Evolutionary conservation across 2,329 filamentous ascomycete genomes (phyloP).

Genomic region (Talaromyces sp.): DNA sequence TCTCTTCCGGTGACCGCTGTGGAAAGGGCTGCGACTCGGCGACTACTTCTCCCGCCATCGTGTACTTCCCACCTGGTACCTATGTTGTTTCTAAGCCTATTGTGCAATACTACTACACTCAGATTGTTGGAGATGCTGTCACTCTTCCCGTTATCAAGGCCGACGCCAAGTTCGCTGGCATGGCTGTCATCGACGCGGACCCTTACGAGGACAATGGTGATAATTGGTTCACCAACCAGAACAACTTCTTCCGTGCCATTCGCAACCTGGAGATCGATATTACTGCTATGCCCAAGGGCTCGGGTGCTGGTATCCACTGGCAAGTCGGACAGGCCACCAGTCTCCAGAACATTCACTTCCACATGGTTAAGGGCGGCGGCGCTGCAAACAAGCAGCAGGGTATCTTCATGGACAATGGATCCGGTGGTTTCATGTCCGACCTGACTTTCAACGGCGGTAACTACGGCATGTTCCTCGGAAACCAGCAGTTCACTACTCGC

Average conservation of each 20-base stretch:
- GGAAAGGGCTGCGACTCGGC: constrained; percentile 79
- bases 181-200: constrained; percentile 86
- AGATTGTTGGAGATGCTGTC: constrained; percentile 80
- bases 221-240: constrained; percentile 80
- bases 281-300: constrained; percentile 62
- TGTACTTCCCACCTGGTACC: constrained; percentile 89
- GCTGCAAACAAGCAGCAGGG: constrained; percentile 70
- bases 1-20: constrained; percentile 77
- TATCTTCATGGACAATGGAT: constrained; percentile 84
- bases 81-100: constrained; percentile 81
- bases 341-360: constrained; percentile 78
- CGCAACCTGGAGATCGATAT: constrained; percentile 82
- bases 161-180: constrained; percentile 71
- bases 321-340: constrained; percentile 82
- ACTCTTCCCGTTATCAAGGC: constrained; percentile 76
- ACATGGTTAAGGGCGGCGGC: constrained; percentile 71
- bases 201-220: constrained; percentile 71
- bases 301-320: constrained; percentile 77
- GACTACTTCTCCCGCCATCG: constrained; percentile 79
- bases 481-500: constrained; percentile 84
- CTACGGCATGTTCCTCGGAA: constrained; percentile 77
- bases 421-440: constrained; percentile 81
- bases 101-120: constrained; percentile 88
- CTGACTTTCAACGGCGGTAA: constrained; percentile 81
- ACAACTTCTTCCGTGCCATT: constrained; percentile 81